These are phyloP conservation scores for Ophiocordyceps camponoti-floridani DNA, from an alignment of 2,329 filamentous ascomycete genomes.

Conservation along the genomic window DNA sequence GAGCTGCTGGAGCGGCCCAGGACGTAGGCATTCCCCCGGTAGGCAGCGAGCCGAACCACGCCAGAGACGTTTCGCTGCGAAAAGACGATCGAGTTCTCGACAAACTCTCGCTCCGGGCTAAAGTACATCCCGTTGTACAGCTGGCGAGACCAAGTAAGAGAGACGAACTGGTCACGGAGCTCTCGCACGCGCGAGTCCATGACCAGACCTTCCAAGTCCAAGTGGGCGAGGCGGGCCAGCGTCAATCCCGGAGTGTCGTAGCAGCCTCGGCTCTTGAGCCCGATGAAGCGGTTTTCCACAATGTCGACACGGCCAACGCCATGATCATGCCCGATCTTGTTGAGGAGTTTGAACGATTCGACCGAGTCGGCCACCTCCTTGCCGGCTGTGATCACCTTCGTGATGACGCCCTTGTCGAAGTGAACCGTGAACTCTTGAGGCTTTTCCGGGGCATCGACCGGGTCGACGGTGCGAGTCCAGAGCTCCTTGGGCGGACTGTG, in stretches of 20 bases:
- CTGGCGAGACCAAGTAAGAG: slow-evolving; percentile 21
- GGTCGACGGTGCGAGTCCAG: slow-evolving; percentile 35
- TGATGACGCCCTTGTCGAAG: slow-evolving; percentile 47
- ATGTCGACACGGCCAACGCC: slow-evolving; percentile 48
- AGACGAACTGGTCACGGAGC: slow-evolving; percentile 34
- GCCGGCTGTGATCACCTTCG: slow-evolving; percentile 41
- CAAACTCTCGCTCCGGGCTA: slow-evolving; percentile 27
- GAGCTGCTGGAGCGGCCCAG: slow-evolving; percentile 24
- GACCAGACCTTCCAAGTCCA: slow-evolving; percentile 36
- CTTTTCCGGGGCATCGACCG: slow-evolving; percentile 43
- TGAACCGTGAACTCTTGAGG: slow-evolving; percentile 46
- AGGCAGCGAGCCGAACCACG: slow-evolving; percentile 9
- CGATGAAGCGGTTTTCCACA: slow-evolving; percentile 22
- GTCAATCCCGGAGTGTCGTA: slow-evolving; percentile 1
- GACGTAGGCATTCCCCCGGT: slow-evolving; percentile 32
- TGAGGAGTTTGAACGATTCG: slow-evolving; percentile 46
- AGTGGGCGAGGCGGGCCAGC: slow-evolving; percentile 10
- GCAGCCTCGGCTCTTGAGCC: slow-evolving; percentile 1
- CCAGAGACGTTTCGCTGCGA: slow-evolving; percentile 21
- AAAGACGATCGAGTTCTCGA: slow-evolving; percentile 42
- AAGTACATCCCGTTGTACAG: slow-evolving; percentile 31
- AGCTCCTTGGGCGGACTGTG: slow-evolving; percentile 47
- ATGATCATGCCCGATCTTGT: slow-evolving; percentile 43
- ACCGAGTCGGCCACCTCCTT: slow-evolving; percentile 26
- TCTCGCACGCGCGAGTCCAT: slow-evolving; percentile 35